These are phyloP conservation scores for Clavulina sp. DNA, from an alignment of 768 basidiomycete species.

Conservation along the genomic window DNA sequence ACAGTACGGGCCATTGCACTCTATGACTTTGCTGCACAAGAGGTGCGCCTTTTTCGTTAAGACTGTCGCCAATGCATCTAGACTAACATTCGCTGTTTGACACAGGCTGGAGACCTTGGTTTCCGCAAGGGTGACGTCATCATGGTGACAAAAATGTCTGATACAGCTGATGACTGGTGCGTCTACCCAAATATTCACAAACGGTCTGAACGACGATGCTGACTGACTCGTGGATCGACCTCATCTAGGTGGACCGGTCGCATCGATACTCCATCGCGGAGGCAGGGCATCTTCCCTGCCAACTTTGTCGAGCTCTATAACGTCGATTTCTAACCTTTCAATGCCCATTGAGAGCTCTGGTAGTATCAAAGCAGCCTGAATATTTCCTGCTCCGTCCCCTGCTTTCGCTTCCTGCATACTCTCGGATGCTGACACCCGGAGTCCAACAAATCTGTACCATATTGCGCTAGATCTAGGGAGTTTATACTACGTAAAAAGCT, in stretches of 20 bases:
- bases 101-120: constrained; percentile 9
- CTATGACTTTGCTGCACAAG: constrained; percentile 8
- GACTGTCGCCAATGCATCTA: neutral
- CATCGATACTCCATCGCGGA: neutral
- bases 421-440: too few species aligned
- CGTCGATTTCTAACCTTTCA: too few species aligned
- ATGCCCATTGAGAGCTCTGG: too few species aligned
- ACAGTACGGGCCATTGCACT: constrained; percentile 5
- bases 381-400: too few species aligned
- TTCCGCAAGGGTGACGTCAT: constrained; percentile 11
- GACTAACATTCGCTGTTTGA: neutral
- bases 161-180: constrained; percentile 9
- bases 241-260: constrained; percentile 5
- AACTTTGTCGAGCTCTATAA: constrained; percentile 9
- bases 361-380: too few species aligned
- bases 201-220: neutral
- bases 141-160: constrained; percentile 6
- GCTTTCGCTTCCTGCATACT: too few species aligned
- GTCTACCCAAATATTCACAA: neutral
- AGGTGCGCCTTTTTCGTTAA: constrained; percentile 3
- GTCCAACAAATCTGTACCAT: too few species aligned
- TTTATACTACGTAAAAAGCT: too few species aligned
- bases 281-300: constrained; percentile 9
- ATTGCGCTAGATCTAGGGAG: too few species aligned
- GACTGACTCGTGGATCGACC: neutral